Base-by-base conservation (phyloP, 176 grass and related monocot genomes). In the Oryza australiensis region DNA sequence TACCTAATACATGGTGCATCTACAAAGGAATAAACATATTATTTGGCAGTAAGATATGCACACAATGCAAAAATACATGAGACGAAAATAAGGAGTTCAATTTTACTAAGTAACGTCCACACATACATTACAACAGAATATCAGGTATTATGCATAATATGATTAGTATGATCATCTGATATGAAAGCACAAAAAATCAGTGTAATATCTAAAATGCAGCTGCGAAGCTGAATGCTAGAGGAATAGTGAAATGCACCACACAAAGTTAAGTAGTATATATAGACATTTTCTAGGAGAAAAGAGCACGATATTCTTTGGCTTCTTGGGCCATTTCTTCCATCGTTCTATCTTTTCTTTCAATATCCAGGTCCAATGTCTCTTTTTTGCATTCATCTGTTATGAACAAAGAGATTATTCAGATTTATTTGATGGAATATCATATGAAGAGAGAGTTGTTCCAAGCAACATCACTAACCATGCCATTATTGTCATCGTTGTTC, bases 321-420 rank as follows among this genome's bases (percentile, higher is more conserved):
- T 98, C 90, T 6, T 43, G 82, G 46, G 88, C 49, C 95, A 93
- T 98, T 86, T 94, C 92, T 40, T 93, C 84, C 68, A 82, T 84
- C 14, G 82, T 86, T 79, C 90, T 82, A 82, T 98, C 90, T 84
- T 85, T 98, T 71, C 88, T 93, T 82, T 94, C 88, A 22, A 93
- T 80, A 64, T 94, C 92, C 37, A 98, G 79, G 59, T 98, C 90
- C 51, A 98, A 90, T 79, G 93, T 98, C 84, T 98, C 92, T 94
- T 94, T 77, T 98, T 94, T 22, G 59, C 75, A 82, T 93, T 84
- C 3, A 94, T 91, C 90, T 98, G 78, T 34, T 10, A 72, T 2
- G 59, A 72, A 46, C 29, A 68, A 81, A 24, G 22, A 57, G 18
- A 57, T 57, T 57, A 57, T 9, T 22, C 51, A 57, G 51, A n/a